Conservation (phyloP, 164 flowering plant species). For the Annona squamosa region DNA sequence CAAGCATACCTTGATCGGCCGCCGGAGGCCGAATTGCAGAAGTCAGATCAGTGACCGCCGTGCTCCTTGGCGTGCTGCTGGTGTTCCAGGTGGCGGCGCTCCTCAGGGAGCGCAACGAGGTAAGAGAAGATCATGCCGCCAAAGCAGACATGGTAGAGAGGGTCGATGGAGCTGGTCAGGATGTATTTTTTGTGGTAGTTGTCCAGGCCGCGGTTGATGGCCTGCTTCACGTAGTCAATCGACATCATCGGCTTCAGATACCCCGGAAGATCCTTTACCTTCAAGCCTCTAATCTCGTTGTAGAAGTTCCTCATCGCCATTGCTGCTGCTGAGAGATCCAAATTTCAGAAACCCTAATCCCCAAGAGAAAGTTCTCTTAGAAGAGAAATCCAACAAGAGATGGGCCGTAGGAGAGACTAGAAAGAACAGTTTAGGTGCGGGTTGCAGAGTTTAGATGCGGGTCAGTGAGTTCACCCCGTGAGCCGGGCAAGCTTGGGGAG, state of each 20-base stretch:
- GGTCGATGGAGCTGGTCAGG: constrained; percentile 55
- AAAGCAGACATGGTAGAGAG: constrained; percentile 71
- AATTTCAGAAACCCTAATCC: constrained; percentile 13
- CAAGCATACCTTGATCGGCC: too few relatives aligned
- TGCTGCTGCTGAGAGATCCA: neutral
- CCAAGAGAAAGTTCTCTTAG: too few relatives aligned
- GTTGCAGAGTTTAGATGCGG: too few relatives aligned
- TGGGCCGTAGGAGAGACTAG: too few relatives aligned
- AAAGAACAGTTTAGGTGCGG: too few relatives aligned
- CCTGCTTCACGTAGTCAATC: constrained; percentile 33
- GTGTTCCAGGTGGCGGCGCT: constrained; percentile 85
- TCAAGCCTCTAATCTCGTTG: constrained; percentile 68
- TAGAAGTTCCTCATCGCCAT: constrained; percentile 68
- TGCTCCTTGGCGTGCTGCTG: constrained; percentile 63
- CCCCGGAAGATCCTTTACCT: constrained; percentile 65
- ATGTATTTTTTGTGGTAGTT: constrained; percentile 74
- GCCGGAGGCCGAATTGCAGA: too few relatives aligned
- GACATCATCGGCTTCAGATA: constrained; percentile 62
- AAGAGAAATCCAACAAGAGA: too few relatives aligned
- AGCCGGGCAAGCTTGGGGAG: too few relatives aligned
- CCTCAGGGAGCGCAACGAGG: constrained; percentile 87
- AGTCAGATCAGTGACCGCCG: constrained; percentile 23
- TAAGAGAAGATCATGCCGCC: constrained; percentile 83
- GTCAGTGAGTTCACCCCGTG: too few relatives aligned
- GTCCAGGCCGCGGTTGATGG: constrained; percentile 46